These are phyloP conservation scores for Boletus edulis DNA, from an alignment of 768 basidiomycete species.

Conservation along the genomic window DNA sequence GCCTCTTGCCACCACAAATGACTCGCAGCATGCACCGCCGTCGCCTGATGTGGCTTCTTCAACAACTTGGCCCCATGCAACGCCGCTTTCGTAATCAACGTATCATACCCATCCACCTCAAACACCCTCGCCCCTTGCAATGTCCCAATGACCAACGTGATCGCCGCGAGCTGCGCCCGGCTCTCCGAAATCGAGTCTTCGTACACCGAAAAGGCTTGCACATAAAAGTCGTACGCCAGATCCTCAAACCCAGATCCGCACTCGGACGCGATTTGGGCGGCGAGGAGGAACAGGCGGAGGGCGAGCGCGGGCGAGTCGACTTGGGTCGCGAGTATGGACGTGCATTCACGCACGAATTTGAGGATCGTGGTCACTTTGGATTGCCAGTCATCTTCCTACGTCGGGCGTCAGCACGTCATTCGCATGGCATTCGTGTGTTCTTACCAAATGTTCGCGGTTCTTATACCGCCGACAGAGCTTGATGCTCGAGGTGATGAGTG, in stretches of 20 bases:
- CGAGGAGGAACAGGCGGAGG: constrained; percentile 90
- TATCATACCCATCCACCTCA: constrained; percentile 93
- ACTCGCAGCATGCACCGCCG: constrained; percentile 90
- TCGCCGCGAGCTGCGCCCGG: constrained; percentile 94
- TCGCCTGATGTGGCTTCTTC: constrained; percentile 98
- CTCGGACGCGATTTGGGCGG: constrained; percentile 93
- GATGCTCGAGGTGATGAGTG: constrained; percentile 90
- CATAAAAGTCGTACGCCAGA: constrained; percentile 95
- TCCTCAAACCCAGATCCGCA: constrained; percentile 94
- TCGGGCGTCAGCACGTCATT: background rate
- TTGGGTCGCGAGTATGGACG: constrained; percentile 87
- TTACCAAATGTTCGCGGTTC: constrained; percentile 66
- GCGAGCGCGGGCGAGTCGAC: constrained; percentile 93
- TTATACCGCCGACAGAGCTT: constrained; percentile 93
- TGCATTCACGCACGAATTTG: constrained; percentile 92
- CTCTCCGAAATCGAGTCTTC: constrained; percentile 97
- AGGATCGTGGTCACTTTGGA: constrained; percentile 83
- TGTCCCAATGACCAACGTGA: constrained; percentile 91
- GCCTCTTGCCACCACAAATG: constrained; percentile 98
- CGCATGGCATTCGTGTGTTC: constrained; percentile 15
- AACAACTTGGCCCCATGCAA: constrained; percentile 92
- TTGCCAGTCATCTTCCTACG: constrained; percentile 84
- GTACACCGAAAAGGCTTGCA: constrained; percentile 96
- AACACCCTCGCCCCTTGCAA: constrained; percentile 90
- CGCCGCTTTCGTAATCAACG: constrained; percentile 97